Conservation (phyloP, 2,329 filamentous ascomycete species). For the Dactylellina haptotyla region DNA sequence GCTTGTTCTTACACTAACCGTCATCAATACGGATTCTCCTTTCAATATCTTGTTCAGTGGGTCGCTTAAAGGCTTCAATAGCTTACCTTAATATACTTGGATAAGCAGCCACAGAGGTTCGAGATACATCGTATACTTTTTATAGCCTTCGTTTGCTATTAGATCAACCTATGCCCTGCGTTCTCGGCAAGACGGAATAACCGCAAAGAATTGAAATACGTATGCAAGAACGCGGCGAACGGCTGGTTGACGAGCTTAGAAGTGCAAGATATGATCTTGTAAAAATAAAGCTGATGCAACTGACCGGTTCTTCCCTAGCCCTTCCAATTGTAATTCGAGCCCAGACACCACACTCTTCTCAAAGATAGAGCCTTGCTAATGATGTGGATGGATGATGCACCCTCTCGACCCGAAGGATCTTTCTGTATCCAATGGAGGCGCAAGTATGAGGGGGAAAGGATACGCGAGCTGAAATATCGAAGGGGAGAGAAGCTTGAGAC, state of each 20-base stretch:
- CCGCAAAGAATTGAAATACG: not conserved
- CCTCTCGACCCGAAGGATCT: not conserved
- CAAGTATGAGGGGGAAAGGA: not conserved
- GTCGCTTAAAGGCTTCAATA: too few relatives aligned
- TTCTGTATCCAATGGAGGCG: not conserved
- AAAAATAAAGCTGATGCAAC: not conserved
- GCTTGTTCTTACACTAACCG: too few relatives aligned
- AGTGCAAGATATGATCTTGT: not conserved
- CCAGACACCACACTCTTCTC: too few relatives aligned
- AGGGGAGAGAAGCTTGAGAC: not conserved
- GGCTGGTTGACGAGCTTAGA: not conserved
- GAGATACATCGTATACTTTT: too few relatives aligned
- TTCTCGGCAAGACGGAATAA: not conserved
- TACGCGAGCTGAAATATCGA: not conserved
- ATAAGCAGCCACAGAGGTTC: not conserved
- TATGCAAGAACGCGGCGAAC: not conserved
- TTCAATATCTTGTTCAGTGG: too few relatives aligned
- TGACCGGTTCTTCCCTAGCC: too few relatives aligned
- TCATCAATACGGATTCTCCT: too few relatives aligned
- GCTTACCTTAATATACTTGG: not conserved
- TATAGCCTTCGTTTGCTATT: too few relatives aligned
- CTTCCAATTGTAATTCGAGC: not conserved
- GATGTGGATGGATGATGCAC: conserved; percentile 7
- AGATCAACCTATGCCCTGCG: too few relatives aligned
- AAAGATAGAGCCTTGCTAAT: too few relatives aligned